Evolutionary conservation across 805 yeast genomes (phyloP).

Genomic region (Zygosaccharomyces siamensis): DNA sequence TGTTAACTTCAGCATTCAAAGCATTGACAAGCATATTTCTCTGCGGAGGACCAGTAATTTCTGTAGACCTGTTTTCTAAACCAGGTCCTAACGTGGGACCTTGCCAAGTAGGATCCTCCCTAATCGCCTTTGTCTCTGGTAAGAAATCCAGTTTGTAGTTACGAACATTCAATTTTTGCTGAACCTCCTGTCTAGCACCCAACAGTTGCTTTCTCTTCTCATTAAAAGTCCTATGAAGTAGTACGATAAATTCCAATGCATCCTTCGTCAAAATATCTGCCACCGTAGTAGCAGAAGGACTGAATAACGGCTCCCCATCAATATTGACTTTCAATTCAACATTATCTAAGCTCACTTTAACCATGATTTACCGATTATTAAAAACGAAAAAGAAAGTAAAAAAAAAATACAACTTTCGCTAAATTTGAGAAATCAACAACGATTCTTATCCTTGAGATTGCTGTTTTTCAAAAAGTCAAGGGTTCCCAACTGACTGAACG

Average conservation of each 20-base stretch:
- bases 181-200: conserved; percentile 57
- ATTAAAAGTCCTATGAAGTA: conserved; percentile 71
- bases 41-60: conserved; percentile 83
- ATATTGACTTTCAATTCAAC: conserved; percentile 37
- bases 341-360: conserved; percentile 29
- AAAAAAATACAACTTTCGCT: too few relatives aligned
- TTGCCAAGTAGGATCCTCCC: conserved; percentile 71
- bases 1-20: conserved; percentile 69
- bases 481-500: background rate
- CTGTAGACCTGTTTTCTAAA: conserved; percentile 67
- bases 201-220: conserved; percentile 53
- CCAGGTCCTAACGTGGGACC: conserved; percentile 73
- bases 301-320: conserved; percentile 27
- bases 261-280: conserved; percentile 38
- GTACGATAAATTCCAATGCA: conserved; percentile 62
- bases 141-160: conserved; percentile 52
- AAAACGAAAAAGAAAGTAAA: too few relatives aligned
- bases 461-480: too few relatives aligned
- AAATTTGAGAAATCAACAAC: too few relatives aligned
- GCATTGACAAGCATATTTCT: conserved; percentile 82
- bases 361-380: conserved; percentile 15
- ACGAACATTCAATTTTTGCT: conserved; percentile 57
- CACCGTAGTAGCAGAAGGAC: conserved; percentile 39
- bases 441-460: too few relatives aligned
- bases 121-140: conserved; percentile 61